phyloP scores from a whole-genome alignment of 371 early-diverging fungal genomes.

The Mucor velutinosus region DNA sequence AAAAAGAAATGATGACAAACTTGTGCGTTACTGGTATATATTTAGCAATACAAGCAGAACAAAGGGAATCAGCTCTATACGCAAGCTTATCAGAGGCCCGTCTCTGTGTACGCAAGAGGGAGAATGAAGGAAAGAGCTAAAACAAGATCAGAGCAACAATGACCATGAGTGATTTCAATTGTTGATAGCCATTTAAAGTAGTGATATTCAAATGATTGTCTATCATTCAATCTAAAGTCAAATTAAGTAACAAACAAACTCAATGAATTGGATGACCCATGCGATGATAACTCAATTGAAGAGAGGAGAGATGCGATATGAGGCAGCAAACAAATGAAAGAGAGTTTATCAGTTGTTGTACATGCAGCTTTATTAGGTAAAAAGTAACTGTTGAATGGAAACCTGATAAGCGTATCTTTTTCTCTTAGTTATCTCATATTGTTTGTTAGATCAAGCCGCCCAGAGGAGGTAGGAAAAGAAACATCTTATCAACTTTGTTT shows the following conservation, averaged over 20 bases:
- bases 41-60: background rate
- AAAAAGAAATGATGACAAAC: background rate
- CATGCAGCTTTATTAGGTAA: background rate
- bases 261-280: background rate
- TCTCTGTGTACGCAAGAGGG: background rate
- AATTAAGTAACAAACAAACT: constrained; percentile 4
- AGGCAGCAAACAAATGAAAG: background rate
- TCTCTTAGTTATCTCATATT: background rate
- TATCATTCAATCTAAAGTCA: background rate
- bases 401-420: background rate
- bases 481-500: background rate
- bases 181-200: background rate
- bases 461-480: background rate
- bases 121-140: background rate
- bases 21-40: background rate
- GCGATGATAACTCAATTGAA: background rate
- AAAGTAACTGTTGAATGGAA: background rate
- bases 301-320: background rate
- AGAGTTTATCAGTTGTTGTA: constrained; percentile 2
- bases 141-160: background rate
- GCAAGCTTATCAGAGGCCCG: background rate
- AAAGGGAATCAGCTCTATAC: background rate
- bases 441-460: background rate
- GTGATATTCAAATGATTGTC: background rate
- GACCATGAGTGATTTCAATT: background rate